Percentiles rank a stretch among this genome's conserved stretches.
Conservation (phyloP, 768 basidiomycete species). For the Xerocomellus chrysenteron region DNA sequence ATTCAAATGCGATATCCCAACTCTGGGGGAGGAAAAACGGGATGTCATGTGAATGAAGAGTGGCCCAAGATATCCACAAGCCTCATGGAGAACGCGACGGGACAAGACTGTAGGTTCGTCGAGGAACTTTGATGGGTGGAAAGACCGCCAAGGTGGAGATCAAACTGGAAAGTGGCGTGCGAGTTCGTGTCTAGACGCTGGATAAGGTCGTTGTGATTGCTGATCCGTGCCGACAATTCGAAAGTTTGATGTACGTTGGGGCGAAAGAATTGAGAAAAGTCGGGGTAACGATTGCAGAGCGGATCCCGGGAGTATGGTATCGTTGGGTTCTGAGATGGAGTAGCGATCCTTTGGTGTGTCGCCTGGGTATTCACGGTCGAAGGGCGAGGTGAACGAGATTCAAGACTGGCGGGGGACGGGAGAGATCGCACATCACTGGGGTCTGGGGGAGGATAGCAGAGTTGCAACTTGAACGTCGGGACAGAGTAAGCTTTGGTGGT, state of each 20-base stretch:
- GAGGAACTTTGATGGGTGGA: not conserved
- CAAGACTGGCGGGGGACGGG: not conserved
- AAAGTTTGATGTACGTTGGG: constrained; percentile 11
- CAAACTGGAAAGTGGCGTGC: not conserved
- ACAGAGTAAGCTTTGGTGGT: not conserved
- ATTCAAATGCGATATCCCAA: not conserved
- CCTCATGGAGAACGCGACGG: constrained; percentile 22
- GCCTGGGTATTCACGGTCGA: not conserved
- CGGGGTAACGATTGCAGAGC: constrained; percentile 32
- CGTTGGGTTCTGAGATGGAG: not conserved
- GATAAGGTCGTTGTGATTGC: not conserved
- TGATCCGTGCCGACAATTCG: not conserved
- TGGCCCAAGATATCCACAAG: constrained; percentile 14
- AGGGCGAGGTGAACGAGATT: not conserved
- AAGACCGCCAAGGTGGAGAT: not conserved
- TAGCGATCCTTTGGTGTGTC: constrained; percentile 1
- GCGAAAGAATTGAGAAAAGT: constrained; percentile 33
- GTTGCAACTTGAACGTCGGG: constrained; percentile 17
- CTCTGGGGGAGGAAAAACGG: not conserved
- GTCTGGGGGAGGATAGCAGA: not conserved
- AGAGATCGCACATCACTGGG: not conserved
- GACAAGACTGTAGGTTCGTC: constrained; percentile 9
- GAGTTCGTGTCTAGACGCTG: not conserved
- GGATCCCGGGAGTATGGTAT: constrained; percentile 32
- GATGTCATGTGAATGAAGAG: not conserved